phyloP scores from a whole-genome alignment of 2,329 filamentous ascomycete genomes.

The Pseudodiploospora longispora region DNA sequence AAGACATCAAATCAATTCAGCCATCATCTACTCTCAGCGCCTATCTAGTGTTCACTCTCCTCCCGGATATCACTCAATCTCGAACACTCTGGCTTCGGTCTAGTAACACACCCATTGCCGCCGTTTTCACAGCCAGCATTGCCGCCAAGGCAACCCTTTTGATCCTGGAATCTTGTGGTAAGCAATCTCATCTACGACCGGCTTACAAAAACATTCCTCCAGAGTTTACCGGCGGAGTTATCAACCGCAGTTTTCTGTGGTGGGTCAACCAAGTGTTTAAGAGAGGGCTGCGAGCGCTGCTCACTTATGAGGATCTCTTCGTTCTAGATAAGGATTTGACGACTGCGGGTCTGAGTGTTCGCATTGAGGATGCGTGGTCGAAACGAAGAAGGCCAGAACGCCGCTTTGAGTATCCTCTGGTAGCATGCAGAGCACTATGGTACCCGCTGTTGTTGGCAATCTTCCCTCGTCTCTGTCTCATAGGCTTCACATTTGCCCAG shows the following conservation, averaged over 20 bases:
- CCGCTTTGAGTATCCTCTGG: constrained; percentile 7
- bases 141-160: constrained; percentile 19
- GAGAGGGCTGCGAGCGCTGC: constrained; percentile 11
- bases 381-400: constrained; percentile 3
- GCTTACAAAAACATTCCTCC: constrained; percentile 14
- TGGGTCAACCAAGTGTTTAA: constrained; percentile 24
- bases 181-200: constrained; percentile 14
- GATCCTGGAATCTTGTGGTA: constrained; percentile 21
- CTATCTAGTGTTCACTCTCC: constrained; percentile 21
- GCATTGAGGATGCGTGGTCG: constrained; percentile 8
- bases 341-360: constrained; percentile 3
- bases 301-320: constrained; percentile 10
- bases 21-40: constrained; percentile 22
- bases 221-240: constrained; percentile 25
- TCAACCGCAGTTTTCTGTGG: constrained; percentile 25
- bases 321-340: constrained; percentile 9
- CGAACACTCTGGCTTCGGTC: constrained; percentile 24
- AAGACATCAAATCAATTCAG: constrained; percentile 21
- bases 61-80: constrained; percentile 21
- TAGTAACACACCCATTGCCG: constrained; percentile 12
- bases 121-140: constrained; percentile 17
- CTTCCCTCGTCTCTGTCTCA: constrained; percentile 17
- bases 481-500: constrained; percentile 21
- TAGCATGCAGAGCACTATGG: constrained; percentile 1
- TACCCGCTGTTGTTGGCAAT: constrained; percentile 11